Evolutionary conservation across 768 basidiomycete species (phyloP).

Genomic region (Leccinum uliginosum): DNA sequence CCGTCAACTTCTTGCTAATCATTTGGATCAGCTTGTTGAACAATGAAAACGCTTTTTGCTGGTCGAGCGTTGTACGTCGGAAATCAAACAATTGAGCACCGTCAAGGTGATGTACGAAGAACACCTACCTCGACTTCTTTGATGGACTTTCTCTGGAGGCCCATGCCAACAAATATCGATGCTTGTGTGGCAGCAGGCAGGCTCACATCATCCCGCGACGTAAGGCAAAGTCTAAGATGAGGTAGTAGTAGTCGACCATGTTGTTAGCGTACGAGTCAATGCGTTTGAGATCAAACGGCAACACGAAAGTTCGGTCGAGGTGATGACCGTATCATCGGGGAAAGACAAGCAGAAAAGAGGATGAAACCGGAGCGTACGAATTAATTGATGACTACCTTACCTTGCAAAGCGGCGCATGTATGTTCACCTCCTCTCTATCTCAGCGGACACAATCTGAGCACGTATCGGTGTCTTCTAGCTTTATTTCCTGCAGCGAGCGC

Average conservation of each 20-base stretch:
- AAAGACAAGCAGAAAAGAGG: background rate
- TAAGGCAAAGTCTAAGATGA: conserved; percentile 86
- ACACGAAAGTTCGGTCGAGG: conserved; percentile 68
- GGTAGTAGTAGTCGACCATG: conserved; percentile 94
- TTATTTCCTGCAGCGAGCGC: conserved; percentile 85
- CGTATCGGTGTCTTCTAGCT: conserved; percentile 95
- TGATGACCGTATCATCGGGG: too few species aligned
- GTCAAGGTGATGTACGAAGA: background rate
- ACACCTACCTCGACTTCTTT: conserved; percentile 79
- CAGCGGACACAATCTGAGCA: too few species aligned
- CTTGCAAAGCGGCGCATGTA: background rate
- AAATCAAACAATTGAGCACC: conserved; percentile 1
- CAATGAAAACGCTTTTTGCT: conserved; percentile 75
- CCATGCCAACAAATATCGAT: conserved; percentile 84
- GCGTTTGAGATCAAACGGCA: conserved; percentile 94
- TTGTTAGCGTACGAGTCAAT: conserved; percentile 95
- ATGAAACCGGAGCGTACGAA: background rate
- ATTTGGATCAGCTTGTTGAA: conserved; percentile 89
- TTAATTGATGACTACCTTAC: conserved; percentile 6
- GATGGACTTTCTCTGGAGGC: conserved; percentile 82
- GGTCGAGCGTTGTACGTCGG: background rate
- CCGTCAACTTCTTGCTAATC: conserved; percentile 67
- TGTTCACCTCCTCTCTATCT: too few species aligned
- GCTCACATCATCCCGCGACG: conserved; percentile 61
- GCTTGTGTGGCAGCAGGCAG: conserved; percentile 81